Base-by-base conservation (phyloP, 2,329 filamentous ascomycete genomes). In the Fusarium illudens region DNA sequence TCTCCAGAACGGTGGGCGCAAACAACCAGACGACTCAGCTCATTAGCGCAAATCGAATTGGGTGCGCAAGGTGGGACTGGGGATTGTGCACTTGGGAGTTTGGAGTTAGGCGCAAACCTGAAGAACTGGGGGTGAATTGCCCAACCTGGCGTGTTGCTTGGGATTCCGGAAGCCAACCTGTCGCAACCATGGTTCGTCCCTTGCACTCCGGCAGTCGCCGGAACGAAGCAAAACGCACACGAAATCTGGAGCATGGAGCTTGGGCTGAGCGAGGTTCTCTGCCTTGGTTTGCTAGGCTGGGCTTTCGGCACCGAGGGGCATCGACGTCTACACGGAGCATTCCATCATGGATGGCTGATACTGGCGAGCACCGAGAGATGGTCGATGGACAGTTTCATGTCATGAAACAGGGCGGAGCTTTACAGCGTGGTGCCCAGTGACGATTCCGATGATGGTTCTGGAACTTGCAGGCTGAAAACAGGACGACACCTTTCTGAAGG, bases 1-100 rank as follows among this genome's bases (percentile, higher is more conserved):
- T 71, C 67, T 73, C 71, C 72, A 71, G 60, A 71, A 66, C 70
- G 69, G 72, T 74, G 72, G 71, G 59, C 70, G 61, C 50, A 64
- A 67, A 58, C 51, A 73, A 60, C 68, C 66, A 66, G 65, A 61
- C 70, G 59, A 65, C 62, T 71, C 71, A 73, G 71, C 69, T 73
- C 69, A 65, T 70, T 73, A 73, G 71, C 61, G 71, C 34, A 65
- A 13, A 37, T 68, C 44, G 49, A 68, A 58, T 59, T 68, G 25
- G 49, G 65, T 65, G 36, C 60, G 27, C 52, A 62, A 37, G 8
- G 49, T 53, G 50, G 50, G 50, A 53, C 50, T 53, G 50, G 34
- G 50, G 49, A 53, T 39, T 51, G 52, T 49, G 37, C 34, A 66
- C 52, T 63, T 68, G 58, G 44, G 56, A 17, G 30, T 39, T 65